A percentile compares a stretch with the other conserved stretches of the same genome.
These are phyloP conservation scores for Diaporthe sp. DNA, from an alignment of 2,329 filamentous ascomycete genomes.

Conservation along the genomic window DNA sequence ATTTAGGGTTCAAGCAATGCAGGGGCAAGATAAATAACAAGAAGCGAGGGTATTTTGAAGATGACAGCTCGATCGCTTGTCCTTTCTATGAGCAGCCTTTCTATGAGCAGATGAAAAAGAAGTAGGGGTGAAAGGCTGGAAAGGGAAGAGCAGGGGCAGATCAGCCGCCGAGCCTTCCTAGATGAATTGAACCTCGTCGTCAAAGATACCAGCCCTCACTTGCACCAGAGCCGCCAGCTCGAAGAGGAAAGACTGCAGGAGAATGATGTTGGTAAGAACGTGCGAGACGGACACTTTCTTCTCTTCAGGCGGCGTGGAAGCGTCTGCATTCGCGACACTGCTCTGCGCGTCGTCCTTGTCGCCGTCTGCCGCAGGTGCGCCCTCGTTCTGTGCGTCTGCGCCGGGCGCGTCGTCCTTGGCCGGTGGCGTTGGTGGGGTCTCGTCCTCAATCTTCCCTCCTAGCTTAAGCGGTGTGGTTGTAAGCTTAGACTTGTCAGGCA, in stretches of 20 bases:
- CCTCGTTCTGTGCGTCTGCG: constrained; percentile 4
- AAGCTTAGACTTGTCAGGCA: constrained; percentile 56
- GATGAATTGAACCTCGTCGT: constrained; percentile 76
- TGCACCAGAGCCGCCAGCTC: constrained; percentile 82
- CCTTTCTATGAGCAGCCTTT: background rate
- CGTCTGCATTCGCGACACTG: background rate
- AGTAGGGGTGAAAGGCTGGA: background rate
- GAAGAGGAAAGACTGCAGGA: constrained; percentile 83
- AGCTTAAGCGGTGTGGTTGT: constrained; percentile 63
- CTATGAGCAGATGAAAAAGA: background rate
- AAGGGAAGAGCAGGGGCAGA: background rate
- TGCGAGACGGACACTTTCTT: constrained; percentile 78
- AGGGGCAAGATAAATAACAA: background rate
- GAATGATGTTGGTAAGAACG: constrained; percentile 82
- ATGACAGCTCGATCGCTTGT: background rate
- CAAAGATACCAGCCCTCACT: constrained; percentile 78
- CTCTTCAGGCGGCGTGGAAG: constrained; percentile 42
- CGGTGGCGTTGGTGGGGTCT: constrained; percentile 35
- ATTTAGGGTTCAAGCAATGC: constrained; percentile 11
- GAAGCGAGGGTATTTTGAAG: constrained; percentile 18
- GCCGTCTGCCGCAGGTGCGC: background rate
- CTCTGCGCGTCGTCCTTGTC: constrained; percentile 38
- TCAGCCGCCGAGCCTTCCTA: constrained; percentile 42
- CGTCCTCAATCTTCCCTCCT: constrained; percentile 48
- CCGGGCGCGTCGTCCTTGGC: constrained; percentile 37